Percentiles rank a stretch among this genome's conserved stretches.
phyloP scores from a whole-genome alignment of 371 early-diverging fungal genomes.

The Rhizopus microsporus region DNA sequence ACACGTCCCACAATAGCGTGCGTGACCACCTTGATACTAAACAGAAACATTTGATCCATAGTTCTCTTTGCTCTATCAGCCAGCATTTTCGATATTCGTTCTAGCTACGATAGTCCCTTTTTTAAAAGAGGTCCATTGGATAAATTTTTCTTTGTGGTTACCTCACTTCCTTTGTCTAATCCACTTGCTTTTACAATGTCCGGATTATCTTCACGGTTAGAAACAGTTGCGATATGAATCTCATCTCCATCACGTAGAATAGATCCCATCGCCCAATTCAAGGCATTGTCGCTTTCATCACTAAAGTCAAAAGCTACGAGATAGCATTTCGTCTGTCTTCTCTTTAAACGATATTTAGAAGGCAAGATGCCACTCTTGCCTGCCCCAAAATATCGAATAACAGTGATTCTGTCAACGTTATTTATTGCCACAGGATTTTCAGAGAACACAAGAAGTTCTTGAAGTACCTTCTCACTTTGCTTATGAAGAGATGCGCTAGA shows the following conservation, averaged over 20 bases:
- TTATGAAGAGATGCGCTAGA: conserved; percentile 3
- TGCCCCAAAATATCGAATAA: conserved; percentile 32
- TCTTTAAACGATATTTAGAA: conserved; percentile 7
- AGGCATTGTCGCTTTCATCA: conserved; percentile 41
- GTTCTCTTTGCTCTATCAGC: conserved; percentile 26
- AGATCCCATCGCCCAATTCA: conserved; percentile 59
- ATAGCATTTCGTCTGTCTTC: conserved; percentile 25
- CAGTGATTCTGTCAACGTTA: neutral
- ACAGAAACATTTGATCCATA: conserved; percentile 43
- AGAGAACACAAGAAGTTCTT: conserved; percentile 16
- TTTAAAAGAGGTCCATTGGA: neutral
- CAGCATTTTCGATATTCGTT: conserved; percentile 28
- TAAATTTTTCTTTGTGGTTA: neutral
- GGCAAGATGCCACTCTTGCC: conserved; percentile 24
- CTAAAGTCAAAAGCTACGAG: conserved; percentile 49
- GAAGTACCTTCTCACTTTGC: conserved; percentile 1
- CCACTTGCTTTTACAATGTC: conserved; percentile 35
- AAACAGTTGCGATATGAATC: conserved; percentile 52
- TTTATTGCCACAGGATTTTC: conserved; percentile 16
- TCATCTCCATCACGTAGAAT: conserved; percentile 61
- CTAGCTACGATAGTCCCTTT: conserved; percentile 18
- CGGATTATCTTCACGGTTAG: conserved; percentile 50
- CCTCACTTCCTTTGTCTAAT: conserved; percentile 25
- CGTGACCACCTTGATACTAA: conserved; percentile 51
- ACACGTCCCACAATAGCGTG: conserved; percentile 55